Evolutionary conservation across 805 yeast genomes (phyloP).

Genomic region (Metschnikowia shivogae): DNA sequence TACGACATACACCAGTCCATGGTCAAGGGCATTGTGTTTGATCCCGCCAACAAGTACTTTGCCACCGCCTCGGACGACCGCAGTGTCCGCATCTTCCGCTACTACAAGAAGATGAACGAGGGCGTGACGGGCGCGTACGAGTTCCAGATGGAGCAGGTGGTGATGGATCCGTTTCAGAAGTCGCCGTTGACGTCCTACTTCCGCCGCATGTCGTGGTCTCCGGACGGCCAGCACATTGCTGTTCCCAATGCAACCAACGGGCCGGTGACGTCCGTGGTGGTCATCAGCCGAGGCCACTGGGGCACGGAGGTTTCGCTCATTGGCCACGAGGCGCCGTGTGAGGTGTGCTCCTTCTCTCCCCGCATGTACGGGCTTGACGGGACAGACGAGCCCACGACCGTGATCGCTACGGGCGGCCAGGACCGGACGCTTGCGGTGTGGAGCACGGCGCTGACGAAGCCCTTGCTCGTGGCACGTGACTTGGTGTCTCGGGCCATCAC

Average conservation of each 20-base stretch:
- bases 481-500: constrained; percentile 75
- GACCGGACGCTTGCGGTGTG: constrained; percentile 85
- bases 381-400: constrained; percentile 48
- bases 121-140: constrained; percentile 60
- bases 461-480: constrained; percentile 76
- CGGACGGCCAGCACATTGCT: constrained; percentile 84
- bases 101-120: constrained; percentile 53
- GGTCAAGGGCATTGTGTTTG: constrained; percentile 95
- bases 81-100: constrained; percentile 81
- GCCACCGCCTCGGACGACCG: constrained; percentile 97
- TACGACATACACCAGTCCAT: constrained; percentile 92
- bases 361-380: constrained; percentile 47
- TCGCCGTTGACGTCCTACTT: constrained; percentile 93
- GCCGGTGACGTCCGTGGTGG: constrained; percentile 69
- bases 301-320: constrained; percentile 67
- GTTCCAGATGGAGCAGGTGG: constrained; percentile 80
- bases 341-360: constrained; percentile 74
- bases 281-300: constrained; percentile 77
- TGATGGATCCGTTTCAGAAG: constrained; percentile 77
- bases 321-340: constrained; percentile 85
- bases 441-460: constrained; percentile 75
- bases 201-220: constrained; percentile 82
- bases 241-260: constrained; percentile 85
- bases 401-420: constrained; percentile 95
- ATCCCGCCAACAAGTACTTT: constrained; percentile 96